Percentiles rank a stretch among this genome's conserved stretches.
Evolutionary conservation across 768 basidiomycete genomes (phyloP).

Genomic region (Lanmaoa rubissima): DNA sequence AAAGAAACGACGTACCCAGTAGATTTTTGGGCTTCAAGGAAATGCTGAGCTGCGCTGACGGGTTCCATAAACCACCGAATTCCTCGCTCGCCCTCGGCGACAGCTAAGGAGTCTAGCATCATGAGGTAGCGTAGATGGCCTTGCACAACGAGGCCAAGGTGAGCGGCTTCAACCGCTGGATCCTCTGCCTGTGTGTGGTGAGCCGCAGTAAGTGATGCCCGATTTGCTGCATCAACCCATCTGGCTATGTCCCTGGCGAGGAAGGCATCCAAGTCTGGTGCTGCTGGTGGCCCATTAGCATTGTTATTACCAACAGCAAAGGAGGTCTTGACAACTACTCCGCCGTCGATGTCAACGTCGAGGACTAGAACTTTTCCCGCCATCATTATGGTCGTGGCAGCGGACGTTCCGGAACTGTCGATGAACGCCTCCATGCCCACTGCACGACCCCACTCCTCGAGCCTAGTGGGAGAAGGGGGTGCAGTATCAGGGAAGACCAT

Average conservation of each 20-base stretch:
- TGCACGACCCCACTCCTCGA: slow-evolving; percentile 60
- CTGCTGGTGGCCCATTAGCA: slow-evolving; percentile 44
- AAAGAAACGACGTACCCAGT: slow-evolving; percentile 14
- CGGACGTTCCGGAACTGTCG: slow-evolving; percentile 47
- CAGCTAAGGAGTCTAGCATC: slow-evolving; percentile 66
- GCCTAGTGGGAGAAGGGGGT: slow-evolving; percentile 34
- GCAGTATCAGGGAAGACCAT: slow-evolving; percentile 29
- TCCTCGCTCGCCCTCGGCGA: slow-evolving; percentile 53
- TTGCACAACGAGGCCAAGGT: slow-evolving; percentile 46
- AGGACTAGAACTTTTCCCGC: slow-evolving; percentile 81
- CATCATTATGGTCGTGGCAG: slow-evolving; percentile 53
- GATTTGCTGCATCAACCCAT: slow-evolving; percentile 50
- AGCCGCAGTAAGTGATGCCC: slow-evolving; percentile 18
- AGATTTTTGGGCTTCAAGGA: slow-evolving; percentile 16
- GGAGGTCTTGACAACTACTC: slow-evolving; percentile 63
- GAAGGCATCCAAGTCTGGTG: slow-evolving; percentile 55
- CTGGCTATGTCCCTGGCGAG: slow-evolving; percentile 52
- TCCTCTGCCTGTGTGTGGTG: slow-evolving; percentile 43
- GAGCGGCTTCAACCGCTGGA: slow-evolving; percentile 48
- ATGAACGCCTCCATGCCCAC: slow-evolving; percentile 76
- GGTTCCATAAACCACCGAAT: slow-evolving; percentile 72
- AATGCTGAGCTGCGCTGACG: slow-evolving; percentile 18
- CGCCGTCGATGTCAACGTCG: slow-evolving; percentile 61
- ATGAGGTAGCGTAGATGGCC: slow-evolving; percentile 67
- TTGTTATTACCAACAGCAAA: slow-evolving; percentile 57